A percentile compares a stretch with the other conserved stretches of the same genome.
phyloP scores from a whole-genome alignment of 257 asterid genomes.

The Oldenlandia corymbosa region DNA sequence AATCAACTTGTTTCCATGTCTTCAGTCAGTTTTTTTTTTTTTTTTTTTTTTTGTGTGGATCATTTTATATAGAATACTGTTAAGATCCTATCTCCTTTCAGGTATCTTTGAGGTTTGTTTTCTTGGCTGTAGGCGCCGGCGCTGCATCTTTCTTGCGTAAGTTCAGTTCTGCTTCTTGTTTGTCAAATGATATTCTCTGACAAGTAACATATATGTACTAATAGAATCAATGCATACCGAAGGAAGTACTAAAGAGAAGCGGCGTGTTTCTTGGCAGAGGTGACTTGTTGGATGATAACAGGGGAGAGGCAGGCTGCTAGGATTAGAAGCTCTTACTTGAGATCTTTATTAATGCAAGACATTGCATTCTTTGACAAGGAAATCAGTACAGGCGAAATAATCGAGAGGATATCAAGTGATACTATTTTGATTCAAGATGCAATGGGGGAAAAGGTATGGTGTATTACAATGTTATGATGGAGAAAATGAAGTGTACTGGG shows the following conservation, averaged over 20 bases:
- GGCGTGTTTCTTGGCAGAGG: constrained; percentile 32
- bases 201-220: background rate
- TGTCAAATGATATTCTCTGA: background rate
- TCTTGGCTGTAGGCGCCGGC: constrained; percentile 57
- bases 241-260: background rate
- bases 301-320: constrained; percentile 69
- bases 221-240: background rate
- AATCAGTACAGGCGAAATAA: constrained; percentile 46
- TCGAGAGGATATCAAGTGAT: constrained; percentile 45
- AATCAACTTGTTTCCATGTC: too few species aligned
- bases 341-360: constrained; percentile 56
- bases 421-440: constrained; percentile 54
- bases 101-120: constrained; percentile 50
- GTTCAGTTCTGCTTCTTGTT: constrained; percentile 9
- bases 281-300: constrained; percentile 64
- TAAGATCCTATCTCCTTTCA: too few species aligned
- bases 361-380: constrained; percentile 57
- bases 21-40: too few species aligned
- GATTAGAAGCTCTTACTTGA: constrained; percentile 43
- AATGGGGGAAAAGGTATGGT: constrained; percentile 70
- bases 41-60: too few species aligned
- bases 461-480: background rate
- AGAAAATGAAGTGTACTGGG: background rate
- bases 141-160: constrained; percentile 47
- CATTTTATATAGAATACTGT: too few species aligned